Conservation (phyloP, 306 rosid species). For the Geum urbanum region DNA sequence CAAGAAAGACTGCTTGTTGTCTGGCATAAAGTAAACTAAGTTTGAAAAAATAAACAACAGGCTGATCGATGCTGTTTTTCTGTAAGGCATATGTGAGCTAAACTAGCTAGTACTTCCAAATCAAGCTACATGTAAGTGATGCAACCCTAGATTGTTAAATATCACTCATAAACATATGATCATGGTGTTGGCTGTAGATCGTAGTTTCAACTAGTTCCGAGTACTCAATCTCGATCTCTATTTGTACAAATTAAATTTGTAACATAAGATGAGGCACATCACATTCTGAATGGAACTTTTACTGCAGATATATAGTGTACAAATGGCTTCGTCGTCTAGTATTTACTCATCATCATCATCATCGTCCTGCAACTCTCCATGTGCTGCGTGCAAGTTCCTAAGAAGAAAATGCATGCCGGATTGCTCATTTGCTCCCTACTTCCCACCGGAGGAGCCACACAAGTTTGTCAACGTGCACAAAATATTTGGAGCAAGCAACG, state of each 20-base stretch:
- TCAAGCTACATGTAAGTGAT: not conserved
- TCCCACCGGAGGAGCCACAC: conserved; percentile 84
- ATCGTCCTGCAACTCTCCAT: conserved; percentile 48
- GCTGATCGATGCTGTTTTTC: not conserved
- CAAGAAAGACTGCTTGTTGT: conserved; percentile 30
- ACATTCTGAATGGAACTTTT: not conserved
- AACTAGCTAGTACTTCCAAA: not conserved
- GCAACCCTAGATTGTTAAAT: not conserved
- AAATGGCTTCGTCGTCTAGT: conserved; percentile 58
- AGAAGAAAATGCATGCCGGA: conserved; percentile 78
- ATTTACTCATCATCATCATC: conserved; percentile 30
- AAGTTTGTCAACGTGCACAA: conserved; percentile 87
- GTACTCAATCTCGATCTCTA: not conserved
- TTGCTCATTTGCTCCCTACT: conserved; percentile 77
- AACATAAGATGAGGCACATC: not conserved
- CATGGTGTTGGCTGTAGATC: not conserved
- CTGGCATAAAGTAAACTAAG: conserved; percentile 28
- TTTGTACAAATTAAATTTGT: not conserved
- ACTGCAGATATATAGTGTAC: not conserved
- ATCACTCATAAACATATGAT: not conserved
- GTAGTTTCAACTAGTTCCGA: not conserved
- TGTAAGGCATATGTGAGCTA: not conserved
- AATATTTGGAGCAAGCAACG: conserved; percentile 92
- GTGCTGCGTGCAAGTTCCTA: conserved; percentile 90
- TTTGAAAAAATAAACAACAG: conserved; percentile 22